phyloP scores from a whole-genome alignment of 441 rosid genomes.

The Populus trichocarpa region DNA sequence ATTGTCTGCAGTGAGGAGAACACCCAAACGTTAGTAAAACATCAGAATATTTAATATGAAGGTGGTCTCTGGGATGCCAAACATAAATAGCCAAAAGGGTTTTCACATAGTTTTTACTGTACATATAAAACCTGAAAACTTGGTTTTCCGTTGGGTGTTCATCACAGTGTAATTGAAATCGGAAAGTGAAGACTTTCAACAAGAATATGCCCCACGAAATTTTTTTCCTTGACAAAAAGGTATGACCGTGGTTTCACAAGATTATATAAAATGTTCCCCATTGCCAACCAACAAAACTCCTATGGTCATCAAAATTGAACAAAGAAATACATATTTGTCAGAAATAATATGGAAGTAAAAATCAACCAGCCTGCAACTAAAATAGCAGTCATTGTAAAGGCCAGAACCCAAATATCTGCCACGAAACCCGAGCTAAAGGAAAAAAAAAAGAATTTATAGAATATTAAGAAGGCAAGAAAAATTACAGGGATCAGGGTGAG shows the following conservation, averaged over 20 bases:
- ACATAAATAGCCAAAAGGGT: neutral
- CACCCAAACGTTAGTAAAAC: neutral
- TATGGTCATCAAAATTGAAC: neutral
- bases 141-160: neutral
- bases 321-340: neutral
- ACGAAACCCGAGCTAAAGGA: neutral
- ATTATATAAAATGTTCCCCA: neutral
- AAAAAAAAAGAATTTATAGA: too few species aligned
- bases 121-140: neutral
- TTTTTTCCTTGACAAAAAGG: neutral
- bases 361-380: neutral
- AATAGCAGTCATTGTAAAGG: neutral
- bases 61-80: neutral
- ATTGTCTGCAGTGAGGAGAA: constrained; percentile 44
- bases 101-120: neutral
- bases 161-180: neutral
- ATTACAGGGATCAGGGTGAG: constrained; percentile 73
- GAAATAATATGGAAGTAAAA: too few species aligned
- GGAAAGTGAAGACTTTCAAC: neutral
- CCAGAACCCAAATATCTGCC: neutral
- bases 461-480: neutral
- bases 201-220: neutral
- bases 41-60: neutral
- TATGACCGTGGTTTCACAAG: neutral
- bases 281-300: neutral